Conservation (phyloP, 192 early-diverging fungal genomes). For the Spinellus fusiger region DNA sequence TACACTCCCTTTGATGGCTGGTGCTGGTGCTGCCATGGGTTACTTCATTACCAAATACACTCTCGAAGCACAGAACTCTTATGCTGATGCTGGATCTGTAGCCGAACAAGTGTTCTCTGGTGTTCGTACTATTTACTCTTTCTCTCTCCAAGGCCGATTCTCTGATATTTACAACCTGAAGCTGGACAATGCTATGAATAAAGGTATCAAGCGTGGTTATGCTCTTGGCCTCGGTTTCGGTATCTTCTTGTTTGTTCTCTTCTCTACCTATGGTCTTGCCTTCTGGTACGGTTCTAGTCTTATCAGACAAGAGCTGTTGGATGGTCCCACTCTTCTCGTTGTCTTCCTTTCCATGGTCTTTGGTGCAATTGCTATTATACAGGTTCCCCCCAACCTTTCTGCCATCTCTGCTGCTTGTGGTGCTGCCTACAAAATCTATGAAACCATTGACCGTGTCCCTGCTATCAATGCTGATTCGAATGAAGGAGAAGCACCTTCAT, state of each 20-base stretch:
- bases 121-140: constrained; percentile 86
- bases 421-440: constrained; percentile 76
- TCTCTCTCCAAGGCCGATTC: constrained; percentile 74
- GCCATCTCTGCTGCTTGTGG: constrained; percentile 72
- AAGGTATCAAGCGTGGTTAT: constrained; percentile 57
- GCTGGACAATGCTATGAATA: constrained; percentile 55
- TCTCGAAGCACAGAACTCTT: constrained; percentile 49
- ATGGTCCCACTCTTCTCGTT: constrained; percentile 55
- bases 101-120: constrained; percentile 79
- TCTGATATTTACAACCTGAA: constrained; percentile 50
- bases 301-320: constrained; percentile 38
- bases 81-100: constrained; percentile 78
- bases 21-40: constrained; percentile 30
- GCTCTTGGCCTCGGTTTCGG: constrained; percentile 65
- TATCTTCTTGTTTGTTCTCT: constrained; percentile 69
- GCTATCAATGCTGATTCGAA: constrained; percentile 59
- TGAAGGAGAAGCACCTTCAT: constrained; percentile 39
- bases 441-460: constrained; percentile 76
- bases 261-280: constrained; percentile 68
- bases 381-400: constrained; percentile 65
- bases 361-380: constrained; percentile 65
- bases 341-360: constrained; percentile 90
- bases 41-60: constrained; percentile 44
- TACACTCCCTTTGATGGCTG: constrained; percentile 67
- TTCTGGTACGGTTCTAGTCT: constrained; percentile 78